Evolutionary conservation across 2,329 filamentous ascomycete species (phyloP).

Genomic region (Delphinella strobiligena): DNA sequence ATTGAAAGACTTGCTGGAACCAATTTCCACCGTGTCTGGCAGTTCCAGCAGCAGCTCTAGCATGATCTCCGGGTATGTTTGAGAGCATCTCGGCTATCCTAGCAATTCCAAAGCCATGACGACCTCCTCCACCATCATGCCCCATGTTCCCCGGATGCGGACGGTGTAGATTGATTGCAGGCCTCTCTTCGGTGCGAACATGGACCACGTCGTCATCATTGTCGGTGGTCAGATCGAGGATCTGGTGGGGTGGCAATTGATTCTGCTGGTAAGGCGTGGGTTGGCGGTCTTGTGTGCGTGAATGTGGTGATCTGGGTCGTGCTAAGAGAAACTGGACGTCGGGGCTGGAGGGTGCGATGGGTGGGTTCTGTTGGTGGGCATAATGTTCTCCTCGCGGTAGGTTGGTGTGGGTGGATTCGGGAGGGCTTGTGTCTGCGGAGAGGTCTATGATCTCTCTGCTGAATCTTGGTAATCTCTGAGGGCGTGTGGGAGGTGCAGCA

Average conservation of each 20-base stretch:
- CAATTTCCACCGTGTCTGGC: too few relatives aligned
- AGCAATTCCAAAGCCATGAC: neutral
- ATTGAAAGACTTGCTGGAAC: too few relatives aligned
- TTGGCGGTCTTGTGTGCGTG: neutral
- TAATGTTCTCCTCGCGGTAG: too few relatives aligned
- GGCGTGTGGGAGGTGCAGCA: slow-evolving; percentile 15
- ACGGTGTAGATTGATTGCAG: neutral
- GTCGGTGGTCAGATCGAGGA: slow-evolving; percentile 23
- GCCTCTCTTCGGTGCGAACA: slow-evolving; percentile 4
- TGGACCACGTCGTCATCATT: slow-evolving; percentile 21
- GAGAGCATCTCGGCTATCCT: neutral
- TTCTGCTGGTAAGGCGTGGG: slow-evolving; percentile 11
- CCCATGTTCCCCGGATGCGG: neutral
- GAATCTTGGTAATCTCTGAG: slow-evolving; percentile 28
- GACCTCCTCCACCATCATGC: neutral
- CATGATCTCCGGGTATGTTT: neutral
- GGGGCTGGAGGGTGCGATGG: slow-evolving; percentile 18
- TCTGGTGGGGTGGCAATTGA: slow-evolving; percentile 13
- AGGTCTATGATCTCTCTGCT: slow-evolving; percentile 32
- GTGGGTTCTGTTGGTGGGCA: too few relatives aligned
- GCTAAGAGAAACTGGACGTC: slow-evolving; percentile 38
- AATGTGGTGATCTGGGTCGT: slow-evolving; percentile 11
- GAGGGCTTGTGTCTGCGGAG: slow-evolving; percentile 10
- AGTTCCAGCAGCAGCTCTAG: too few relatives aligned
- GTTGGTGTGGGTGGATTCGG: slow-evolving; percentile 8